Conservation (phyloP, 257 asterid genomes). For the Apocynum venetum region DNA sequence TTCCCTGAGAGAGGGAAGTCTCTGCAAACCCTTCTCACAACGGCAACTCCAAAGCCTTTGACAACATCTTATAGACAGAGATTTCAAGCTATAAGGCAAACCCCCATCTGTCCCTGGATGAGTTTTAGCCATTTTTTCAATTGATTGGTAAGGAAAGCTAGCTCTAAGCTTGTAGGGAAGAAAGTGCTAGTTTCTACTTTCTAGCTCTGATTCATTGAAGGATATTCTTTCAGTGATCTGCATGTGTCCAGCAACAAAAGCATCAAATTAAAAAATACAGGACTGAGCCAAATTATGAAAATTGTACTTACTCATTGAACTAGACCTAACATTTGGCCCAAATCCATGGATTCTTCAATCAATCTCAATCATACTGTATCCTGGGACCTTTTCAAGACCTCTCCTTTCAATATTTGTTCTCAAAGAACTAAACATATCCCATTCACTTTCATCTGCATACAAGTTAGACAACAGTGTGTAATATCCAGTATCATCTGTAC, state of each 20-base stretch:
- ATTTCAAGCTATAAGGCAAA: too few species aligned
- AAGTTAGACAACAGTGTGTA: constrained; percentile 56
- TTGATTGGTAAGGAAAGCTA: too few species aligned
- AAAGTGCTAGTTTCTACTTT: too few species aligned
- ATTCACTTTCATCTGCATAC: constrained; percentile 75
- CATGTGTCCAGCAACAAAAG: constrained; percentile 10
- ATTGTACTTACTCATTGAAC: constrained; percentile 2
- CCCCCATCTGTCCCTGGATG: too few species aligned
- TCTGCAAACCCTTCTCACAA: too few species aligned
- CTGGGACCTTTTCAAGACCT: constrained; percentile 61
- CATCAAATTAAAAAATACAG: neutral
- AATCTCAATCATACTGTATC: constrained; percentile 64
- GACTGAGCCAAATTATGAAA: constrained; percentile 7
- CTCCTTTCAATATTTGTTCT: constrained; percentile 52
- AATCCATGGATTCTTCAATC: constrained; percentile 22
- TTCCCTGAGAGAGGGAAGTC: too few species aligned
- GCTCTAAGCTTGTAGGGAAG: too few species aligned
- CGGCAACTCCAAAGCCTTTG: too few species aligned
- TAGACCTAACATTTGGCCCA: constrained; percentile 16
- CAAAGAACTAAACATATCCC: constrained; percentile 49
- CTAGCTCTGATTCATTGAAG: too few species aligned
- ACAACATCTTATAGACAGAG: too few species aligned
- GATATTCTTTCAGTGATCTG: neutral
- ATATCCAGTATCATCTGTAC: constrained; percentile 71
- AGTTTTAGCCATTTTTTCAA: too few species aligned